These are phyloP conservation scores for Isoetes taiwanensis DNA, from an alignment of 75 land plant species.

Conservation along the genomic window DNA sequence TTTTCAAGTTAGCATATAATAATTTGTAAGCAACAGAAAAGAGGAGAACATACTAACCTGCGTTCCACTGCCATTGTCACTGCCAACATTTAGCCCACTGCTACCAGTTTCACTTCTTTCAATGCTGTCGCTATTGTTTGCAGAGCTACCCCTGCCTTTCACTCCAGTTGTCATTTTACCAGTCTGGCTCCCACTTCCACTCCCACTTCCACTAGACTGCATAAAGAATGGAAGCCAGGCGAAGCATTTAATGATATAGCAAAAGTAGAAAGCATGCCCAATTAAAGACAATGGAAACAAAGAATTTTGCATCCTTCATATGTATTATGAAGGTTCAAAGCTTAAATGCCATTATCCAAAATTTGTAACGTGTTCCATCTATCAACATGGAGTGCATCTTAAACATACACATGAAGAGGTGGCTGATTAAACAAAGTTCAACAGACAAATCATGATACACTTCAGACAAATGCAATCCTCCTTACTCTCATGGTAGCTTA, in stretches of 20 bases:
- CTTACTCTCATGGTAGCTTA: too few relatives aligned
- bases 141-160: constrained; percentile 18
- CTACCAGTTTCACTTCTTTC: constrained; percentile 48
- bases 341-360: not conserved
- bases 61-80: constrained; percentile 89
- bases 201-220: constrained; percentile 89
- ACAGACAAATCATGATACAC: too few relatives aligned
- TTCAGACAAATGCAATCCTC: too few relatives aligned
- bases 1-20: not conserved
- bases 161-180: constrained; percentile 35
- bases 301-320: not conserved
- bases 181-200: constrained; percentile 15
- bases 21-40: not conserved
- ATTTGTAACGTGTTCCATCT: too few relatives aligned
- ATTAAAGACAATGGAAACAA: not conserved
- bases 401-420: too few relatives aligned
- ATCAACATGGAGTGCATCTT: too few relatives aligned
- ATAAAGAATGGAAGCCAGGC: not conserved
- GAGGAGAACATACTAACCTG: constrained; percentile 39
- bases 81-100: constrained; percentile 47
- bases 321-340: not conserved
- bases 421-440: too few relatives aligned
- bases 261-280: not conserved
- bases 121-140: constrained; percentile 31
- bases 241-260: not conserved